Evolutionary conservation across 805 yeast genomes (phyloP).

Genomic region (Candida berthetii): DNA sequence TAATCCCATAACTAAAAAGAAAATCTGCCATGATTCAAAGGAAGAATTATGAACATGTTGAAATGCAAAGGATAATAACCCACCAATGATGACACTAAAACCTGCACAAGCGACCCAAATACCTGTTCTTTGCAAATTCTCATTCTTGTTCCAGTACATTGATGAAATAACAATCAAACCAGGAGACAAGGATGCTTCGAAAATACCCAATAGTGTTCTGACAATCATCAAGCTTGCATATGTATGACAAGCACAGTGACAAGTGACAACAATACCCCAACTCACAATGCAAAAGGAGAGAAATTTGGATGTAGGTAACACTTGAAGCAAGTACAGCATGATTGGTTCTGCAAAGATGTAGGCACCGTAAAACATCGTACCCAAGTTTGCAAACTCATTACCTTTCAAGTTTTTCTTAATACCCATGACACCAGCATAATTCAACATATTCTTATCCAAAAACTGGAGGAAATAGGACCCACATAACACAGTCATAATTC

Average conservation of each 20-base stretch:
- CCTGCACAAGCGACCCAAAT: conserved; percentile 57
- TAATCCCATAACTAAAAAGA: conserved; percentile 50
- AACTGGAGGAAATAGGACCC: conserved; percentile 50
- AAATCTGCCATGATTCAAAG: conserved; percentile 54
- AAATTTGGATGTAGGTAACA: conserved; percentile 46
- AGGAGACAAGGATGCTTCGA: conserved; percentile 51
- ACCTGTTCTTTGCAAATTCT: conserved; percentile 47
- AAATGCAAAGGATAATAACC: conserved; percentile 43
- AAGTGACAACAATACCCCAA: conserved; percentile 50
- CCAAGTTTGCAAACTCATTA: conserved; percentile 44
- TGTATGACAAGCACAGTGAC: conserved; percentile 45
- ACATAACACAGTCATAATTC: conserved; percentile 44
- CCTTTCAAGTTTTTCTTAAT: conserved; percentile 41
- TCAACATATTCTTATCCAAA: conserved; percentile 51
- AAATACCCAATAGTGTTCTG: conserved; percentile 44
- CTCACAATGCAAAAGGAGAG: conserved; percentile 37
- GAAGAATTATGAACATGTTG: conserved; percentile 38
- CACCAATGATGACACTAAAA: conserved; percentile 38
- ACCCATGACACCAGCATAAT: conserved; percentile 63
- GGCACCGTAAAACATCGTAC: conserved; percentile 47
- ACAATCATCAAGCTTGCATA: conserved; percentile 52
- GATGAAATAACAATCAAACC: conserved; percentile 52
- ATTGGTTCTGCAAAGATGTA: conserved; percentile 50
- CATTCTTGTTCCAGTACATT: conserved; percentile 53
- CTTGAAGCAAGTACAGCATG: conserved; percentile 41